These are phyloP conservation scores for Pistacia integerrima DNA, from an alignment of 345 rosid species.

Conservation along the genomic window DNA sequence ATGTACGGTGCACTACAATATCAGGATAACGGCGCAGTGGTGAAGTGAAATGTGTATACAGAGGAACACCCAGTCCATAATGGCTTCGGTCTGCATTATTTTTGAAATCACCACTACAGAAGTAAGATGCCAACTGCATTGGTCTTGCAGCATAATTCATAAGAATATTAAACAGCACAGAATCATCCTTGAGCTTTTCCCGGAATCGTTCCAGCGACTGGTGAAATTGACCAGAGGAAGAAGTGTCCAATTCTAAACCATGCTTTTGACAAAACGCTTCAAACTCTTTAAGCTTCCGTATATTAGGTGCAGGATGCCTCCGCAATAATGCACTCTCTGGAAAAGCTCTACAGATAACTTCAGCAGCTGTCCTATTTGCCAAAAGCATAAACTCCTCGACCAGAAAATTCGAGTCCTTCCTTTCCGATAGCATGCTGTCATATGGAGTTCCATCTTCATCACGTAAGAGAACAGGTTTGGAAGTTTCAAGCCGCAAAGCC, in stretches of 20 bases:
- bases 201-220: conserved; percentile 58
- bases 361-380: conserved; percentile 88
- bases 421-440: conserved; percentile 48
- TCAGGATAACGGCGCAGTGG: conserved; percentile 92
- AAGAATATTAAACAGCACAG: conserved; percentile 61
- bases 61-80: conserved; percentile 80
- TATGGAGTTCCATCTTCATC: conserved; percentile 78
- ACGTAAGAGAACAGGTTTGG: conserved; percentile 49
- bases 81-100: conserved; percentile 71
- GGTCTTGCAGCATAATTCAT: conserved; percentile 70
- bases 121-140: conserved; percentile 82
- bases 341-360: conserved; percentile 81
- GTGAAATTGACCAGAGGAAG: conserved; percentile 67
- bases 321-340: conserved; percentile 74
- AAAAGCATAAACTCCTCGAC: conserved; percentile 97
- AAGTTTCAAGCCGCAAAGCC: conserved; percentile 71
- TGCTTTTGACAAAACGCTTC: conserved; percentile 75
- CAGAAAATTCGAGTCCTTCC: conserved; percentile 58
- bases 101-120: conserved; percentile 71
- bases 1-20: conserved; percentile 79
- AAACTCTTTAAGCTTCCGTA: conserved; percentile 83
- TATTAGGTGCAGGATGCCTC: conserved; percentile 87
- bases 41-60: conserved; percentile 92
- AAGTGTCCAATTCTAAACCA: conserved; percentile 70
- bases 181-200: conserved; percentile 72